These are phyloP conservation scores for Diversispora epigaea DNA, from an alignment of 192 early-diverging fungal genomes.

Conservation along the genomic window DNA sequence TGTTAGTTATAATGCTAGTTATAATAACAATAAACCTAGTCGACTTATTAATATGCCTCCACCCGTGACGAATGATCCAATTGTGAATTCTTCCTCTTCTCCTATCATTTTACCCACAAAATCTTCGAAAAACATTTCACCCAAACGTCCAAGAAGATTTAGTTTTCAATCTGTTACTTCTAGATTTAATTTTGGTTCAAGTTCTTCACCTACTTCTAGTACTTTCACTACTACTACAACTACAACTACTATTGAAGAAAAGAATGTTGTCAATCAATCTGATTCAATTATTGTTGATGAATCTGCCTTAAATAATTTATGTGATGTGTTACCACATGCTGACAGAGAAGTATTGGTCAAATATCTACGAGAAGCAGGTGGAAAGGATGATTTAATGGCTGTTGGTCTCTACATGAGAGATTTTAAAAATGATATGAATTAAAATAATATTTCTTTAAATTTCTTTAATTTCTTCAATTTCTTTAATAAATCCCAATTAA, in stretches of 20 bases:
- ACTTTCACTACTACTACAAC: background rate
- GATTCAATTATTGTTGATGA: constrained; percentile 9
- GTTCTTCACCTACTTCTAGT: background rate
- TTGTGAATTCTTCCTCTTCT: background rate
- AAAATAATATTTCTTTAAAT: too few species aligned
- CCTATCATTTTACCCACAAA: background rate
- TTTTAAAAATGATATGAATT: constrained; percentile 4
- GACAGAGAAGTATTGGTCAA: constrained; percentile 21
- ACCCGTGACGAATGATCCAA: constrained; percentile 15
- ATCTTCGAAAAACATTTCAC: background rate
- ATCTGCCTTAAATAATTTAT: constrained; percentile 24
- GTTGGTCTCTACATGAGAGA: constrained; percentile 34
- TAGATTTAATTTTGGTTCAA: constrained; percentile 3
- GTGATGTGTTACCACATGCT: constrained; percentile 25
- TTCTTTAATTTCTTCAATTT: too few species aligned
- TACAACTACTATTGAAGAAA: constrained; percentile 29
- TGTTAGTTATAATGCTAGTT: too few species aligned
- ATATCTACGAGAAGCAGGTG: constrained; percentile 24
- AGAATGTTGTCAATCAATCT: background rate
- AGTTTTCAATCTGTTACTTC: constrained; percentile 33
- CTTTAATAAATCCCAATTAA: too few species aligned
- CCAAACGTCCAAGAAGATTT: constrained; percentile 27
- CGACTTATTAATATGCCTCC: constrained; percentile 8
- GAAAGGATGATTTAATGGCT: constrained; percentile 33
- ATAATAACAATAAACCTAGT: constrained; percentile 6